phyloP scores from a whole-genome alignment of 1,284 basidiomycete species.

The Tranzscheliella williamsii region DNA sequence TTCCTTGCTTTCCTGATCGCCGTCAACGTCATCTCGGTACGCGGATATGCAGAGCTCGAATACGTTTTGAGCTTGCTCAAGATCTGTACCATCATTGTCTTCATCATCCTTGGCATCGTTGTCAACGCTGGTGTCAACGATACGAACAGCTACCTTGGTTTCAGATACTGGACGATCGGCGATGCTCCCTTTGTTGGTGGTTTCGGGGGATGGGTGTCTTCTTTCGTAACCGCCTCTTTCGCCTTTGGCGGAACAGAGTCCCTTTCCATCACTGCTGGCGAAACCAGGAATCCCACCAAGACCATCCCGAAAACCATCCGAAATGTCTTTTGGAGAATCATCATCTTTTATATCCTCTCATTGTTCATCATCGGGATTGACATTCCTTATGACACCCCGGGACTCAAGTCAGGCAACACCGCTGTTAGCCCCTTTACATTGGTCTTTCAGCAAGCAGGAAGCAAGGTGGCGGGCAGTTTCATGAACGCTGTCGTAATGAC shows the following conservation, averaged over 20 bases:
- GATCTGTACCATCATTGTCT: conserved; percentile 26
- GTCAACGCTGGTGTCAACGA: conserved; percentile 42
- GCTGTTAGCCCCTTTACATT: conserved; percentile 39
- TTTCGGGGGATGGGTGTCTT: conserved; percentile 54
- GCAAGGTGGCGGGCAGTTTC: conserved; percentile 61
- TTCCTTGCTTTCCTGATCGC: conserved; percentile 62
- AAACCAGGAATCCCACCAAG: conserved; percentile 41
- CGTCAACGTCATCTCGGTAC: conserved; percentile 65
- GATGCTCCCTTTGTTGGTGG: conserved; percentile 64
- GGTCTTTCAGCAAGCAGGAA: conserved; percentile 60
- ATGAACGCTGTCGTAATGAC: conserved; percentile 80
- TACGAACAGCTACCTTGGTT: conserved; percentile 33
- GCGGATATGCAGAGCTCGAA: conserved; percentile 70
- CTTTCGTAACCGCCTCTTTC: conserved; percentile 75
- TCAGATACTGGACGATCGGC: conserved; percentile 57
- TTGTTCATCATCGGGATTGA: conserved; percentile 69
- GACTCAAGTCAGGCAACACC: conserved; percentile 24
- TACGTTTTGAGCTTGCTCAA: conserved; percentile 31
- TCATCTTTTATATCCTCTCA: conserved; percentile 64
- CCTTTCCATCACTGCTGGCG: conserved; percentile 35
- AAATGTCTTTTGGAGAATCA: conserved; percentile 70
- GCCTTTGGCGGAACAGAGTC: conserved; percentile 72
- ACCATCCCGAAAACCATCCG: conserved; percentile 58
- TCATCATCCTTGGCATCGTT: conserved; percentile 38
- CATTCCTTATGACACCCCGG: conserved; percentile 60